Base-by-base conservation (phyloP, 2,329 filamentous ascomycete genomes). In the Catunica adiposa region DNA sequence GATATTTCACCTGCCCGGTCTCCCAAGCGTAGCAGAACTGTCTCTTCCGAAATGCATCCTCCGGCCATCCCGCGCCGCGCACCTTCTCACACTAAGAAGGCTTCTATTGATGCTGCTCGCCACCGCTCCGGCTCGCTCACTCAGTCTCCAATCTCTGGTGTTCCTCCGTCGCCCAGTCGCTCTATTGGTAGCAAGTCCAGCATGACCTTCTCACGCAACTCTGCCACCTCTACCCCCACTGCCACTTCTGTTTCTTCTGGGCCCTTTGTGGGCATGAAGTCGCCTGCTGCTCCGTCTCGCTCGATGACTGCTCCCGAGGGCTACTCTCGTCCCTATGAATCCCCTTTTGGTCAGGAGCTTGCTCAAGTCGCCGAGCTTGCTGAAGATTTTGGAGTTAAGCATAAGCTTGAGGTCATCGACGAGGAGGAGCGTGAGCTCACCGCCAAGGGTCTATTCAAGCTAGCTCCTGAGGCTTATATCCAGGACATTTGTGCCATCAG, bases 331-430 rank as follows among this genome's bases (percentile, higher is more conserved):
- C 62, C 29, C 44, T 57, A 57, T 11, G 56, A 57, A 31, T 80
- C 92, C 66, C 90, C 90, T 0, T 97, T 97, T 63, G 87, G 87
- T 54, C 82, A 84, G 53, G 92, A 98, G 69, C 73, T 97, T 54
- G 88, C 87, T 56, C 85, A 97, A 69, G 86, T 97, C 23, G 88
- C 89, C 54, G 92, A 97, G 69, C 78, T 96, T 15, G 90, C 84
- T 0, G 92, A 97, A 69, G 89, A 96, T 68, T 90, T 88, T 62
- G 80, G 81, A 44, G 74, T 80, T 29, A 75, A 77, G 60, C 75
- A 79, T 38, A 70, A 75, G 60, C 66, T 77, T 58, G 74, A 76
- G n/a, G 72, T 80, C 48, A 70, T 82, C 40, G 83, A 89, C 47
- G 84, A 87, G 56, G 88, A 94, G 67, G 77, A 86, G 63, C 73